Conservation (phyloP, 805 yeast genomes). For the Pichia californica region DNA sequence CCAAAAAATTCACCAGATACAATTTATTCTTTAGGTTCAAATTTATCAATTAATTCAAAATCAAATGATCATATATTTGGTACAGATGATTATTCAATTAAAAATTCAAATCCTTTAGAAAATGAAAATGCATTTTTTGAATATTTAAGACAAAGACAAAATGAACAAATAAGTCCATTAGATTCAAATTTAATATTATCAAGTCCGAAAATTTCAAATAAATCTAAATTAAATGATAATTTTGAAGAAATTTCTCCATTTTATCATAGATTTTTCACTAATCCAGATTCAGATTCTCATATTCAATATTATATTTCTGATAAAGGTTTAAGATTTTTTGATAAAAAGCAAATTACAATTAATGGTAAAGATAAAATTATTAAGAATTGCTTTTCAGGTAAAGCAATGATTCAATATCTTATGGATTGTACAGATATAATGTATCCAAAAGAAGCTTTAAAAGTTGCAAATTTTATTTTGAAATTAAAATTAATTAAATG, state of each 20-base stretch:
- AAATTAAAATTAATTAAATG: conserved; percentile 40
- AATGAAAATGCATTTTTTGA: conserved; percentile 17
- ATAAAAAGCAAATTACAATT: conserved; percentile 26
- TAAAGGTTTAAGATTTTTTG: conserved; percentile 57
- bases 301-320: conserved; percentile 68
- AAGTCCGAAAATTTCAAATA: not conserved
- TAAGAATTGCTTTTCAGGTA: conserved; percentile 60
- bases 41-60: conserved; percentile 8
- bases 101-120: conserved; percentile 7
- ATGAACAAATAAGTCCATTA: not conserved
- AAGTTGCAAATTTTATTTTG: conserved; percentile 45
- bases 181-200: not conserved
- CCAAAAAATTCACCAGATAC: conserved; percentile 46
- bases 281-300: conserved; percentile 82
- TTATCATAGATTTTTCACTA: conserved; percentile 70
- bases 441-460: conserved; percentile 44
- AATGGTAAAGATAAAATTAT: conserved; percentile 26
- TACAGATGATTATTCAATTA: not conserved
- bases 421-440: conserved; percentile 81
- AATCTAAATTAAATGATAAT: not conserved
- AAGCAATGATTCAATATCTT: conserved; percentile 79
- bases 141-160: conserved; percentile 19
- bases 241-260: conserved; percentile 38
- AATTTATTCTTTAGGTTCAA: conserved; percentile 29
- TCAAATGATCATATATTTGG: not conserved